phyloP scores from a whole-genome alignment of 1,284 basidiomycete genomes.

The Austropuccinia psidii region DNA sequence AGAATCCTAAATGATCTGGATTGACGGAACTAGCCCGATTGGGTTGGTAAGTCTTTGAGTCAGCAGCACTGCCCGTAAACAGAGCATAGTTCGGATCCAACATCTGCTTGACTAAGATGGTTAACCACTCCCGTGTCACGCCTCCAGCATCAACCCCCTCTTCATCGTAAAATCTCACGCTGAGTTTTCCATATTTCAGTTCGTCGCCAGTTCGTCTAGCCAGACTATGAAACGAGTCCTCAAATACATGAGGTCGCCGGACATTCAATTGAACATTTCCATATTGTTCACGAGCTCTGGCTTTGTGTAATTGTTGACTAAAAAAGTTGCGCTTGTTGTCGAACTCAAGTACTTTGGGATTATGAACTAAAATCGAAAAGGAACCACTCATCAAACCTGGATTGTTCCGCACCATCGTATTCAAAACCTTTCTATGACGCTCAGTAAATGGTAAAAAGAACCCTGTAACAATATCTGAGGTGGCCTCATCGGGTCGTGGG shows the following conservation, averaged over 20 bases:
- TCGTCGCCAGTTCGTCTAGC: constrained; percentile 86
- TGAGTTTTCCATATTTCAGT: constrained; percentile 96
- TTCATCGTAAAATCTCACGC: constrained; percentile 90
- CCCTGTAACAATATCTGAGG: constrained; percentile 61
- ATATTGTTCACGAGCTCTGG: constrained; percentile 68
- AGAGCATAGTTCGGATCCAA: constrained; percentile 99
- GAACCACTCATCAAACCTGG: constrained; percentile 96
- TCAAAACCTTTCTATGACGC: constrained; percentile 85
- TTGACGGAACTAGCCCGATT: constrained; percentile 80
- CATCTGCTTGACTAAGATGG: constrained; percentile 94
- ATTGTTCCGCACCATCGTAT: constrained; percentile 96
- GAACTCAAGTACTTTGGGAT: constrained; percentile 94
- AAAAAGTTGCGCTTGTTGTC: constrained; percentile 99
- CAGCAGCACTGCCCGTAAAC: constrained; percentile 94
- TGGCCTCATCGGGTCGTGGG: constrained; percentile 60
- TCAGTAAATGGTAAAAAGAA: constrained; percentile 92
- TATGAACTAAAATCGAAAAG: constrained; percentile 90
- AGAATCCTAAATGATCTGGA: constrained; percentile 90
- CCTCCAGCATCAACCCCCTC: constrained; percentile 98
- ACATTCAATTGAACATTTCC: constrained; percentile 83
- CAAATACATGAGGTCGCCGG: constrained; percentile 85
- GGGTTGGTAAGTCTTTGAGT: constrained; percentile 88
- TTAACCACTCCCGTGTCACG: constrained; percentile 89
- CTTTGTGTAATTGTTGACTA: constrained; percentile 85
- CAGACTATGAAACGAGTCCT: constrained; percentile 90